Base-by-base conservation (phyloP, 352 stramenopile genomes). In the Globisporangium yorkense region DNA sequence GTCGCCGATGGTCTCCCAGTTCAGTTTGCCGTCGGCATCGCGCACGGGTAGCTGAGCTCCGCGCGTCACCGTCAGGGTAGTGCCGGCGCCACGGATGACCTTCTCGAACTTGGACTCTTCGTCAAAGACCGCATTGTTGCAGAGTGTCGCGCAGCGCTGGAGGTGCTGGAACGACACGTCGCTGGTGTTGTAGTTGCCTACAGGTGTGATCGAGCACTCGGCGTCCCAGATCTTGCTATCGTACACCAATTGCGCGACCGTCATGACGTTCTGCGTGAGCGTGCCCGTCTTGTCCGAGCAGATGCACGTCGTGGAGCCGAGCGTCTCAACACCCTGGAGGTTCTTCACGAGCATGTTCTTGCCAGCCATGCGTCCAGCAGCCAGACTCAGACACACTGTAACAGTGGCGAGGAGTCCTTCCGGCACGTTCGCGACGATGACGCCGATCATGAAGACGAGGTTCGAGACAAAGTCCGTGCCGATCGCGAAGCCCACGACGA, bases 201-300 rank as follows among this genome's bases (percentile, higher is more conserved):
- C 66, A 1, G 75, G 73, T 47, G 81, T 92, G 62, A 95, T 84
- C 27, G 82, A 92, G 65, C 77, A 92, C 61, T 83, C 79, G 51
- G 63, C 67, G 60, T 96, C 86, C 62, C 71, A 79, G 46, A 87
- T 94, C 37, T 72, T 56, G 59, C 85, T 85, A 53, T 75, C 71
- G 66, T 89, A 91, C 33, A 82, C 89, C 47, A 83, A 41, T 33
- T 96, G 75, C 0, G 89, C 87, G 18, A 98, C 89, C 13, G 92
- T 98, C 94, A 98, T 98, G 61, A 96, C 80, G 64, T 98, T 98
- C 50, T 93, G 75, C 20, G 94, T 98, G 16, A 98, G 72, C 51
- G 94, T 98, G 18, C 92, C 92, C 1, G 92, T 98, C 75, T 98
- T 98, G 67, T 98, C 95, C n/a, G 87, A 96, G 72, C 87, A 97